Evolutionary conservation across 192 early-diverging fungal genomes (phyloP), one percentile per base, ranked within the genome.

Genomic region (Backusella tarrabulga): DNA sequence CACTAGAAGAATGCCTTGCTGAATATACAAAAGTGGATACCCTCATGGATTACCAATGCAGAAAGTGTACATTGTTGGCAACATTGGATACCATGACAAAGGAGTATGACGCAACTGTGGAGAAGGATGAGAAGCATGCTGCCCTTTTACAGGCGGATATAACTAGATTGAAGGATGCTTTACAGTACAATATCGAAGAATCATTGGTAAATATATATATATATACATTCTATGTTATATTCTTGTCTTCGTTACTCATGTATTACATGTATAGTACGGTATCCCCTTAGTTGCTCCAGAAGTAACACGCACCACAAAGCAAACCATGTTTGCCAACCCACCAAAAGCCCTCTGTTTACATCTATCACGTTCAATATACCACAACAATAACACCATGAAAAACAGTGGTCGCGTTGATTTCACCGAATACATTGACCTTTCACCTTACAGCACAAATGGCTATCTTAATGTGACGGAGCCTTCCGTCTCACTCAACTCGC

Each of bases 251-350:
- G 17, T 44, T 46, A 40, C 34, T 52, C 74, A 7, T 68, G 21
- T 38, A 36, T 56, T 56, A 36, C 19, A 35, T 74, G 0, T 72
- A 8, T 69, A 84, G 83, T 71, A 76, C 66, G 73, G 80, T 9
- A 81, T 85, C n/a, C 71, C 80, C 6, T 70, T 84, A 9, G 71
- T 79, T 17, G 68, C 68, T 4, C 80, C 84, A 34, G 73, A 75
- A 23, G 77, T 76, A 8, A 74, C 78, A 23, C 75, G 77, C 34
- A 88, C 93, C 8, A 90, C 88, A 2, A 95, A 95, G 72, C 93
- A 95, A 74, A 92, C 91, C 8, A 91, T 95, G 87, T 89, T 98
- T 82, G 97, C 94, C 17, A 91, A 92, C 34, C 87, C 95, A 4
- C 97, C 97, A 6, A 86, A 84, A 32, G 87, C 92, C 34, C 89